phyloP scores from a whole-genome alignment of 768 basidiomycete species.

The Boletus patriciae region DNA sequence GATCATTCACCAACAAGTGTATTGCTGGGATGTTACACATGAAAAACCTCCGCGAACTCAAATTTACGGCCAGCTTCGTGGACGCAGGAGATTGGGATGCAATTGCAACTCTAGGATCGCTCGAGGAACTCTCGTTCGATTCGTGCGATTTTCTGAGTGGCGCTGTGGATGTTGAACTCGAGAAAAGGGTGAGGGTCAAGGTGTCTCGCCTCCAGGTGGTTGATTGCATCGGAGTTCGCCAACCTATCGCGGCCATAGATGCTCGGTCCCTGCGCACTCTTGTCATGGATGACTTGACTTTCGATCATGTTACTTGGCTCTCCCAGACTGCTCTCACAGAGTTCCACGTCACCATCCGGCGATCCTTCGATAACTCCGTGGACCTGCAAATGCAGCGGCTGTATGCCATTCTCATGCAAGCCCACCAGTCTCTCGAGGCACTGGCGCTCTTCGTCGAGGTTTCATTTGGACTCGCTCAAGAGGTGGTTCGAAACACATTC shows the following conservation, averaged over 20 bases:
- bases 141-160: background rate
- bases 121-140: constrained; percentile 19
- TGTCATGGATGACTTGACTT: background rate
- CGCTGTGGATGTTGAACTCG: background rate
- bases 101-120: constrained; percentile 10
- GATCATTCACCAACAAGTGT: background rate
- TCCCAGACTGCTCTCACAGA: constrained; percentile 1
- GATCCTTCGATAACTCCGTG: background rate
- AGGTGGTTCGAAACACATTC: background rate
- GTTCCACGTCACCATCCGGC: background rate
- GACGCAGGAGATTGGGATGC: constrained; percentile 13
- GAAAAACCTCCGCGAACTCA: constrained; percentile 16
- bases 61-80: constrained; percentile 11
- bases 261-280: background rate
- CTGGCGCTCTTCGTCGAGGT: background rate
- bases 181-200: constrained; percentile 1
- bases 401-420: background rate
- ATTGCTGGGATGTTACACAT: constrained; percentile 15
- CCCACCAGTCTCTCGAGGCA: background rate
- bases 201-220: constrained; percentile 6
- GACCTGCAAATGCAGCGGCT: background rate
- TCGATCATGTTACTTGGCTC: background rate
- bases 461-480: background rate
- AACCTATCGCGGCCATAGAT: background rate
- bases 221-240: accelerated